A percentile compares a stretch with the other conserved stretches of the same genome.
phyloP scores from a whole-genome alignment of 2,329 filamentous ascomycete genomes.

The Venturia effusa region DNA sequence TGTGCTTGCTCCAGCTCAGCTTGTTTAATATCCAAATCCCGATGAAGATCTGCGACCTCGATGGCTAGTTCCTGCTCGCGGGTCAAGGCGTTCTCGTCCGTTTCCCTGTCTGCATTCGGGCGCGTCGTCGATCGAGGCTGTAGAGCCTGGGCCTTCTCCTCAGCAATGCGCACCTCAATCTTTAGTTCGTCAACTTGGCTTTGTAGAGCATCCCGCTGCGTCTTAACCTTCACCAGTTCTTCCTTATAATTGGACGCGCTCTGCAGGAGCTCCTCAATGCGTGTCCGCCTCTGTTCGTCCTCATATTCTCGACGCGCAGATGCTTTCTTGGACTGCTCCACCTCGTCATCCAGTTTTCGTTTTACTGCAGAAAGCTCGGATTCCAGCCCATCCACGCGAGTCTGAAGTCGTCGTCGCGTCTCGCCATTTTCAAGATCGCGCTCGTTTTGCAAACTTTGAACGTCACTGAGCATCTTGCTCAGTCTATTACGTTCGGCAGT shows the following conservation, averaged over 20 bases:
- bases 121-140: conserved; percentile 67
- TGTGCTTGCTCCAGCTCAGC: conserved; percentile 73
- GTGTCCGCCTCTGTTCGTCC: conserved; percentile 73
- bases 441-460: conserved; percentile 87
- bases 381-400: conserved; percentile 68
- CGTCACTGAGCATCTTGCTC: conserved; percentile 69
- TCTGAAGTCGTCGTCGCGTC: conserved; percentile 65
- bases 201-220: conserved; percentile 80
- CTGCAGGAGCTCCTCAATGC: conserved; percentile 81
- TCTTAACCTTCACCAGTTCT: conserved; percentile 77
- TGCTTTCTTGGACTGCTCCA: conserved; percentile 75
- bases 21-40: conserved; percentile 71
- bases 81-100: conserved; percentile 41
- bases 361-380: conserved; percentile 67
- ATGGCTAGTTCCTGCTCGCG: conserved; percentile 70
- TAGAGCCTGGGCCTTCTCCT: conserved; percentile 73
- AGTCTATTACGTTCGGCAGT: conserved; percentile 76
- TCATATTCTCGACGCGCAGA: conserved; percentile 84
- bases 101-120: conserved; percentile 35
- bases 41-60: conserved; percentile 77
- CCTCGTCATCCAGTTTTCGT: conserved; percentile 71
- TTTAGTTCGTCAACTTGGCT: conserved; percentile 78
- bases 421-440: conserved; percentile 78
- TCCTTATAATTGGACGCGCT: conserved; percentile 73
- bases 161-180: conserved; percentile 76